Percentiles rank a stretch among this genome's conserved stretches.
Evolutionary conservation across 768 basidiomycete genomes (phyloP).

Genomic region (Lentinula aciculospora): DNA sequence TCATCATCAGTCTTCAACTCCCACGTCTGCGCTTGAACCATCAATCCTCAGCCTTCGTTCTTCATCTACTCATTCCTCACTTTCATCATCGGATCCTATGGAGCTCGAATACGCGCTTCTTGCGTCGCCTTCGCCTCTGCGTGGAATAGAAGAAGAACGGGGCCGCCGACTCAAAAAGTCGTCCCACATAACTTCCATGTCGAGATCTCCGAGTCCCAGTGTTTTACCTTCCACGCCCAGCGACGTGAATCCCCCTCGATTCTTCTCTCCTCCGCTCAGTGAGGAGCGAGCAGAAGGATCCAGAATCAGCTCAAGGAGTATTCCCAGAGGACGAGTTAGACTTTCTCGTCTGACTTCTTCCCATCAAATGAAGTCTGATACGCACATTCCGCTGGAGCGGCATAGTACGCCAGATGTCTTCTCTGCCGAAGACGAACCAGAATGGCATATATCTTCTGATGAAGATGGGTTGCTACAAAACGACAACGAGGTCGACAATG

Average conservation of each 20-base stretch:
- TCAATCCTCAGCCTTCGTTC: constrained; percentile 15
- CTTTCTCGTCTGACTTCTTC: not conserved
- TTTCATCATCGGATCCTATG: constrained; percentile 17
- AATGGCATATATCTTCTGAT: not conserved
- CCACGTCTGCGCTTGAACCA: constrained; percentile 16
- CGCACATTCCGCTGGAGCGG: not conserved
- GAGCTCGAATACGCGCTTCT: constrained; percentile 20
- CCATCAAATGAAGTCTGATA: not conserved
- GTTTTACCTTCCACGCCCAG: constrained; percentile 40
- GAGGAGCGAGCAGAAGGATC: not conserved
- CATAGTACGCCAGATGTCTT: not conserved
- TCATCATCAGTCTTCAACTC: constrained; percentile 21
- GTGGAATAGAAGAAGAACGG: constrained; percentile 12
- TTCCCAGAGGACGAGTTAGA: not conserved
- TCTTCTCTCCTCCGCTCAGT: not conserved
- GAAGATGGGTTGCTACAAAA: not conserved
- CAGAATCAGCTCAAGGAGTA: not conserved
- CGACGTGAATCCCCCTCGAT: constrained; percentile 14
- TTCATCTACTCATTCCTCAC: constrained; percentile 18
- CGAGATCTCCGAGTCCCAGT: constrained; percentile 45
- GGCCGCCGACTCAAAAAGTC: constrained; percentile 24
- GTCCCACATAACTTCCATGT: constrained; percentile 18
- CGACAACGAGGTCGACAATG: not conserved
- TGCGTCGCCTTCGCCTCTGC: constrained; percentile 13
- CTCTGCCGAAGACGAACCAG: not conserved